Evolutionary conservation across 2,329 filamentous ascomycete species (phyloP), one percentile per base, ranked within the genome.

Genomic region (Chaetomium sp.): DNA sequence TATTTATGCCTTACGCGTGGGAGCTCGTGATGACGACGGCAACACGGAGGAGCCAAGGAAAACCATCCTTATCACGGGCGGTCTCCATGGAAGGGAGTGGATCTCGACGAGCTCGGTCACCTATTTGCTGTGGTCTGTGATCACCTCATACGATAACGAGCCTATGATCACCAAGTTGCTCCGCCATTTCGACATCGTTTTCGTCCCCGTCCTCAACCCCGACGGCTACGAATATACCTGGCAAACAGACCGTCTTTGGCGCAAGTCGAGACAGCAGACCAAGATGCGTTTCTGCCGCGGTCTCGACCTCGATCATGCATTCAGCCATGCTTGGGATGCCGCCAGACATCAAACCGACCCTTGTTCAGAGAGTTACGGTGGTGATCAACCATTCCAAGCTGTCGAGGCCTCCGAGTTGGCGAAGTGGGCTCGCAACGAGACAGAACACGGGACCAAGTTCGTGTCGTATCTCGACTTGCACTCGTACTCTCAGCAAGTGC

Each of bases 171-270:
- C 88, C 19, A 86, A 85, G 58, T 77, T 97, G 7, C 79, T 99
- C 4, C 79, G 94, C 60, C 79, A 87, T 53, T 96, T 92, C 66
- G 91, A 97, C 70, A 85, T 95, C 64, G 78, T 97, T 45, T 87
- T 97, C 64, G 80, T 97, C 32, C 94, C 94, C 0, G 89, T 89
- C 0, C 72, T 94, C 56, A 99, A 99, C 68, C 91, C 92, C 0
- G 94, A 99, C 69, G 94, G 94, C 35, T 95, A 96, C 67, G 86
- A 90, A 61, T 96, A 96, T 71, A 91, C 89, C 0, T 97, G 92
- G 92, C 84, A 91, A 57, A 83, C 83, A 1, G 92, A 99, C 69
- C 85, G 94, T 6, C 77, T 99, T 0, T 99, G 92, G 92, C 87
- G 92, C 66, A 99, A 97, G 74, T 95, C 94, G 56, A 79, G 90